These are phyloP conservation scores for Nicotiana undulata DNA, from an alignment of 257 asterid genomes.

Conservation along the genomic window DNA sequence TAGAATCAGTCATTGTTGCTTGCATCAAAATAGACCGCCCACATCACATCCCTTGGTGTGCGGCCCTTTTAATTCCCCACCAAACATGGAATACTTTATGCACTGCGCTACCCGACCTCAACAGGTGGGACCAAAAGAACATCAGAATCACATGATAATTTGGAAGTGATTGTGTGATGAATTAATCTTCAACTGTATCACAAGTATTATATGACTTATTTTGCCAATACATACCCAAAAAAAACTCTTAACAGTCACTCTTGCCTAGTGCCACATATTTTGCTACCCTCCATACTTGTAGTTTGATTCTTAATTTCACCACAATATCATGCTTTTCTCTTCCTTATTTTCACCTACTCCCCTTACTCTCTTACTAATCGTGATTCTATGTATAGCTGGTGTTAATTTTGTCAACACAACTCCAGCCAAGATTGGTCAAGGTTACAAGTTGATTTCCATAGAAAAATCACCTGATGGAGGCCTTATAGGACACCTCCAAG, in stretches of 20 bases:
- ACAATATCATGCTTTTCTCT: slow-evolving; percentile 4
- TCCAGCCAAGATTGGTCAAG: slow-evolving; percentile 59
- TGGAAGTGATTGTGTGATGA: not conserved
- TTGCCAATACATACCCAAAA: not conserved
- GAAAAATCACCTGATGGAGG: slow-evolving; percentile 66
- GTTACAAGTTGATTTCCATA: slow-evolving; percentile 69
- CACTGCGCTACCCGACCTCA: too few species aligned
- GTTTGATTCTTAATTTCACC: not conserved
- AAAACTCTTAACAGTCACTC: not conserved
- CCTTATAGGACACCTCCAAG: slow-evolving; percentile 62
- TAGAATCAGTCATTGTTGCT: accelerated
- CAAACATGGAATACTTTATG: too few species aligned
- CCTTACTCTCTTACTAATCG: not conserved
- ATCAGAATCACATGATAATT: slow-evolving; percentile 4
- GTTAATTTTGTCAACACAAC: slow-evolving; percentile 14
- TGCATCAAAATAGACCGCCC: too few species aligned
- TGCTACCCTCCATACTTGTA: not conserved
- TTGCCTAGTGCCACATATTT: not conserved
- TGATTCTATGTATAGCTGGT: slow-evolving; percentile 16
- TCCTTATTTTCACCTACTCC: slow-evolving; percentile 16
- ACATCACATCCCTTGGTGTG: too few species aligned
- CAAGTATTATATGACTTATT: not conserved
- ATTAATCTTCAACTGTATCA: not conserved
- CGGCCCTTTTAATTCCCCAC: too few species aligned
- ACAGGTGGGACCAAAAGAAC: not conserved